Conservation (phyloP, 352 stramenopile species). For the Globisporangium camurandrum region DNA sequence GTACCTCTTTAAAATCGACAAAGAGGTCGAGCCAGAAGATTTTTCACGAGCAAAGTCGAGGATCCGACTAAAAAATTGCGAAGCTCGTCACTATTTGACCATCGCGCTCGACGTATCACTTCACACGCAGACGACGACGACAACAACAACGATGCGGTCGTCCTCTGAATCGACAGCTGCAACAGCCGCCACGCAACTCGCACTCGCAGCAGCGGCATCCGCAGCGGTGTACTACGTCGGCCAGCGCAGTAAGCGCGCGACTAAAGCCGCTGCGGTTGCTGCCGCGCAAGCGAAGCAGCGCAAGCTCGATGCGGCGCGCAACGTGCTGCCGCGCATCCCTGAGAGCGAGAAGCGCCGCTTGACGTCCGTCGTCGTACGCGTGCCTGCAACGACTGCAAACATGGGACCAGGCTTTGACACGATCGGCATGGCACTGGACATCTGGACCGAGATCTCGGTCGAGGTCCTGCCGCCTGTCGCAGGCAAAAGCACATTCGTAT, state of each 20-base stretch:
- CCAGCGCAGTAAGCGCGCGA: conserved; percentile 29
- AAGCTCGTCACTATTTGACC: neutral
- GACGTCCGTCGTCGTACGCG: conserved; percentile 94
- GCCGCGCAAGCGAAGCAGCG: conserved; percentile 13
- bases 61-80: neutral
- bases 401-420: conserved; percentile 98
- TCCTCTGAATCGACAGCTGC: neutral
- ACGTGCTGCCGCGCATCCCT: conserved; percentile 13
- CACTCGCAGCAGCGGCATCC: conserved; percentile 38
- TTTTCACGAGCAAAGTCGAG: conserved; percentile 3
- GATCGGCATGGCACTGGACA: conserved; percentile 97
- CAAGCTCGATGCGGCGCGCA: conserved; percentile 11
- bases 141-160: neutral
- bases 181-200: conserved; percentile 38
- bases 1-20: too few species aligned
- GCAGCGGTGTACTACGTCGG: conserved; percentile 63
- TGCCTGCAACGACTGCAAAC: conserved; percentile 98
- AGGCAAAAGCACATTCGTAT: conserved; percentile 81
- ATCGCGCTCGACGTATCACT: neutral
- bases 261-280: too few species aligned
- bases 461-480: conserved; percentile 52
- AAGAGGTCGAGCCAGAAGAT: too few species aligned
- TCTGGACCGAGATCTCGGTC: conserved; percentile 98
- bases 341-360: conserved; percentile 38
- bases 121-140: neutral